Evolutionary conservation across 1,284 basidiomycete genomes (phyloP).

Genomic region (Melampsora americana): DNA sequence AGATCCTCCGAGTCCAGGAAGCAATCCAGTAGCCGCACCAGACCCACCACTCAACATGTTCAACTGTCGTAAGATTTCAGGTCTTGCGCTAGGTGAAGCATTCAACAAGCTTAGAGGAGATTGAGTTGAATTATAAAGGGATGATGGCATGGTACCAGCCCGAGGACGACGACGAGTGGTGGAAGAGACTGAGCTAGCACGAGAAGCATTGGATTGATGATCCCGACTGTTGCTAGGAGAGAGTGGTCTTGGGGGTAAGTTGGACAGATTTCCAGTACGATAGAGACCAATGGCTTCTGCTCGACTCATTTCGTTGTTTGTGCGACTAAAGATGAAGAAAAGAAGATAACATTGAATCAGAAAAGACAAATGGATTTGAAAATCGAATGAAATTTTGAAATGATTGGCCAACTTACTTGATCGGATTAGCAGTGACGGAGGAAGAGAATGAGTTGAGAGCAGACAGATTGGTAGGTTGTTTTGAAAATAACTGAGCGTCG

Average conservation of each 20-base stretch:
- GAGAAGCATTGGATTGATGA: background rate
- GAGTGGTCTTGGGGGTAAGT: background rate
- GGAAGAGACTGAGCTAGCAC: background rate
- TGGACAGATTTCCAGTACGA: conserved; percentile 17
- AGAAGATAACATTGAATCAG: background rate
- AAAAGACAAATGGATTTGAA: background rate
- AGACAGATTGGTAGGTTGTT: background rate
- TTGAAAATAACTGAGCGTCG: background rate
- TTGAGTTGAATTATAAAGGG: conserved; percentile 4
- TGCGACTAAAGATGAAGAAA: background rate
- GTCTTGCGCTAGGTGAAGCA: background rate
- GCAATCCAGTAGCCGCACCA: background rate
- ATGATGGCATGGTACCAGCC: conserved; percentile 45
- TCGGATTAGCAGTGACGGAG: too few species aligned
- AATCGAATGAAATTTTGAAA: too few species aligned
- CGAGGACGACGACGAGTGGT: conserved; percentile 20
- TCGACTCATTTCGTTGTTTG: conserved; percentile 15
- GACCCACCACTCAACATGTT: conserved; percentile 1
- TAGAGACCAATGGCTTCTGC: conserved; percentile 35
- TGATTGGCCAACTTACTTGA: background rate
- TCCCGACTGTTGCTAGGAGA: background rate
- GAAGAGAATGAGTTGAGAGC: too few species aligned
- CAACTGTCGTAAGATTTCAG: conserved; percentile 25
- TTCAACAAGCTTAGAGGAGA: background rate
- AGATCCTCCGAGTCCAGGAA: background rate